Evolutionary conservation across 352 stramenopile genomes (phyloP).

Genomic region (Phytophthora pinifolia): DNA sequence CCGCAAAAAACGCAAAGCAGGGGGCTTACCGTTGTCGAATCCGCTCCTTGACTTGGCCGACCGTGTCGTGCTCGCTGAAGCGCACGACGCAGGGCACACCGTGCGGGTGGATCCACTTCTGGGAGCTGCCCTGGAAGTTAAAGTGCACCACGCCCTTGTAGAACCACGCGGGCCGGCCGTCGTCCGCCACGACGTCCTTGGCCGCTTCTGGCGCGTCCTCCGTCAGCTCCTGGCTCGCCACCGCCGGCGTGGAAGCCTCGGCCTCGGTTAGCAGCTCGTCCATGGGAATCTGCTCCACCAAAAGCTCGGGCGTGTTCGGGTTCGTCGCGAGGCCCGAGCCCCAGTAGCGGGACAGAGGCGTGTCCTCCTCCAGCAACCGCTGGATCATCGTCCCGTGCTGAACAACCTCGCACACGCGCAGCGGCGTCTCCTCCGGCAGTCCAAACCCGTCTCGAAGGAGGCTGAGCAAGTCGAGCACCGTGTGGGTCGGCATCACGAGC

Average conservation of each 20-base stretch:
- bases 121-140: constrained; percentile 53
- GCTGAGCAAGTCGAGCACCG: constrained; percentile 48
- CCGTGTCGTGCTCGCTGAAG: constrained; percentile 65
- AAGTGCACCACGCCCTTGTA: constrained; percentile 75
- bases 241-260: too few species aligned
- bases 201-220: background rate
- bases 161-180: constrained; percentile 35
- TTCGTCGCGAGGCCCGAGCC: constrained; percentile 30
- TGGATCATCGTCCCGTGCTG: constrained; percentile 61
- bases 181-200: constrained; percentile 7
- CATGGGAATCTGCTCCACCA: constrained; percentile 53
- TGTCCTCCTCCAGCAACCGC: constrained; percentile 39
- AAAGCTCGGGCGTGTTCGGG: constrained; percentile 41
- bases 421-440: constrained; percentile 31
- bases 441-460: constrained; percentile 51
- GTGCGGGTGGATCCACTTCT: constrained; percentile 76
- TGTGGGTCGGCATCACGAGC: constrained; percentile 56
- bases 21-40: constrained; percentile 56
- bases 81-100: constrained; percentile 68
- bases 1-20: constrained; percentile 5
- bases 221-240: too few species aligned
- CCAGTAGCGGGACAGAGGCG: constrained; percentile 56
- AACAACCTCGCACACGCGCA: constrained; percentile 67
- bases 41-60: constrained; percentile 66
- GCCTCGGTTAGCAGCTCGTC: constrained; percentile 28